Conservation (phyloP, 176 grass and related monocot genomes). For the Oryza meyeriana region DNA sequence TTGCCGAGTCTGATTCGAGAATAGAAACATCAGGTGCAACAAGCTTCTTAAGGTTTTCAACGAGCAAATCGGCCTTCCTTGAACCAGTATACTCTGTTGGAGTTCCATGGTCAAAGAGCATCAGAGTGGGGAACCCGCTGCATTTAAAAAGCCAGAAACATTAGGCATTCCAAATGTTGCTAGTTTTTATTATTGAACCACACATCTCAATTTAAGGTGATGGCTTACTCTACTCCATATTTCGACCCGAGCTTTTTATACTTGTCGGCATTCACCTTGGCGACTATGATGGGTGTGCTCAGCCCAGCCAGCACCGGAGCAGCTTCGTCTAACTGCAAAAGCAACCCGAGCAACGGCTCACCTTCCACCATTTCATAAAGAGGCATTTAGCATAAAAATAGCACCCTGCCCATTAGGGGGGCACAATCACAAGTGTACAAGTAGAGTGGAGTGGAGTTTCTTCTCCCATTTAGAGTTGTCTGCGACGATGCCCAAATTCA, state of each 20-base stretch:
- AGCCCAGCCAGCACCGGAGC: constrained; percentile 57
- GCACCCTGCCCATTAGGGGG: background rate
- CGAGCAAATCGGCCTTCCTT: constrained; percentile 72
- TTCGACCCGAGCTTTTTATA: constrained; percentile 72
- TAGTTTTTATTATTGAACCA: background rate
- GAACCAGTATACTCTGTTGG: constrained; percentile 77
- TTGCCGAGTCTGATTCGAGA: constrained; percentile 53
- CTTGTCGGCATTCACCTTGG: constrained; percentile 88
- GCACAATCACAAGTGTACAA: background rate
- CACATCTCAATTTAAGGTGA: constrained; percentile 3
- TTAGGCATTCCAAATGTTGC: background rate
- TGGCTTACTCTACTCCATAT: constrained; percentile 78
- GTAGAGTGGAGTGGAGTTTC: background rate
- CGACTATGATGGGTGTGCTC: constrained; percentile 54
- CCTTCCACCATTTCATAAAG: background rate
- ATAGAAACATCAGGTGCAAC: constrained; percentile 66
- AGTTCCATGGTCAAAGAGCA: constrained; percentile 77
- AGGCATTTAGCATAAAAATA: background rate
- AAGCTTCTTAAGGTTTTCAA: constrained; percentile 75
- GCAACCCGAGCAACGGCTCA: background rate
- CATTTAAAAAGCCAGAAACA: constrained; percentile 29
- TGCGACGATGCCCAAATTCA: background rate
- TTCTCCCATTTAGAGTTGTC: background rate
- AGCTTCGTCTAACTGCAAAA: constrained; percentile 77
- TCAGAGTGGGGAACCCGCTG: constrained; percentile 87